These are phyloP conservation scores for Fraxinus ornus DNA, from an alignment of 305 asterid genomes.

Conservation along the genomic window DNA sequence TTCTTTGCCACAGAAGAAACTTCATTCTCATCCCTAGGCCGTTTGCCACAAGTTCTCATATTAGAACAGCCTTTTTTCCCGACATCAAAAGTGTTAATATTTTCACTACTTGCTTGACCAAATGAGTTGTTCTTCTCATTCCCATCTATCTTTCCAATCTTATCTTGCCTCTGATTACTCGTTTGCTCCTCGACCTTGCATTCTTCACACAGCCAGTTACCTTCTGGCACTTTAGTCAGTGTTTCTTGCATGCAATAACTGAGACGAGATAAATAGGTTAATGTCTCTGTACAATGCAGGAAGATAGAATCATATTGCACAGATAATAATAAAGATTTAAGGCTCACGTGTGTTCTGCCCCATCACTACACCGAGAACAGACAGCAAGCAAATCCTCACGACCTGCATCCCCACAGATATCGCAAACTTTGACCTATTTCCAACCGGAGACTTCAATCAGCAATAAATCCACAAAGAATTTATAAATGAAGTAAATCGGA, in stretches of 20 bases:
- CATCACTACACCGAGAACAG: conserved; percentile 82
- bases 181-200: conserved; percentile 55
- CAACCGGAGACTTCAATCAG: conserved; percentile 27
- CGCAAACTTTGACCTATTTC: conserved; percentile 88
- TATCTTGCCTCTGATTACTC: conserved; percentile 45
- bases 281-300: conserved; percentile 17
- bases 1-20: conserved; percentile 65
- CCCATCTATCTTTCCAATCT: conserved; percentile 41
- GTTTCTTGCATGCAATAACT: conserved; percentile 90
- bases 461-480: neutral
- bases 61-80: conserved; percentile 38
- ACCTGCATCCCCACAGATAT: conserved; percentile 94
- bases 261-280: conserved; percentile 32
- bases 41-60: conserved; percentile 52
- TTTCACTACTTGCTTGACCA: conserved; percentile 52
- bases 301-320: neutral
- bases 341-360: conserved; percentile 96
- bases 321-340: conserved; percentile 14
- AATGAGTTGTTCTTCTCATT: conserved; percentile 55
- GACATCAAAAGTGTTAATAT: conserved; percentile 37
- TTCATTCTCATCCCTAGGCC: conserved; percentile 67
- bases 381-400: conserved; percentile 89
- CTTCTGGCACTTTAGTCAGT: conserved; percentile 70
- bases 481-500: neutral
- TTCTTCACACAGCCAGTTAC: conserved; percentile 93